A percentile compares a stretch with the other conserved stretches of the same genome.
Evolutionary conservation across 352 stramenopile genomes (phyloP).

Genomic region (Phytophthora brassicae): DNA sequence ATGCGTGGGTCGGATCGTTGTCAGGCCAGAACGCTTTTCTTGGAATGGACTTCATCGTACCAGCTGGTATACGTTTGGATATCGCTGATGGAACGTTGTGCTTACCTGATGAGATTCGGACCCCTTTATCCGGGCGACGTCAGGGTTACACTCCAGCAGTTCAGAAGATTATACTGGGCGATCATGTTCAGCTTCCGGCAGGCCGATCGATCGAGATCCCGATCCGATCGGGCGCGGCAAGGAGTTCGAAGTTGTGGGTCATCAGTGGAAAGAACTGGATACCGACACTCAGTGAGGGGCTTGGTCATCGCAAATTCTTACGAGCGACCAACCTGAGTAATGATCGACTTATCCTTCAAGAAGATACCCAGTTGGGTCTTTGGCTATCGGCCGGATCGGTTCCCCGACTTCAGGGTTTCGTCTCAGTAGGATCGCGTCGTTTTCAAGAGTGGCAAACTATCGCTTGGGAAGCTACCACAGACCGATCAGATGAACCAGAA

Average conservation of each 20-base stretch:
- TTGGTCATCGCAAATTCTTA: background rate
- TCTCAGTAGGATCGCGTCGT: conserved; percentile 5
- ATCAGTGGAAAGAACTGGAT: conserved; percentile 5
- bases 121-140: no score
- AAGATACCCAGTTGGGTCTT: background rate
- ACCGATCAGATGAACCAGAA: background rate
- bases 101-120: no score
- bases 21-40: no score
- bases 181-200: no score
- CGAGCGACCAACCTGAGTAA: conserved; percentile 8
- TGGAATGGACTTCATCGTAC: no score
- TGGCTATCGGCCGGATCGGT: conserved; percentile 2
- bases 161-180: no score
- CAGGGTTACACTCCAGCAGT: no score
- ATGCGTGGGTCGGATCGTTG: no score
- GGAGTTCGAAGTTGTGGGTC: conserved; percentile 10
- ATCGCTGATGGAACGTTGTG: no score
- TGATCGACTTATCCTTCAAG: background rate
- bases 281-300: background rate
- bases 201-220: no score
- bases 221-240: no score
- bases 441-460: conserved; percentile 20
- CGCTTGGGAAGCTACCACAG: background rate
- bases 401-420: background rate
- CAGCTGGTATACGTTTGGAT: no score